Conservation (phyloP, 495 filamentous ascomycete genomes). For the Talaromyces thailandensis region DNA sequence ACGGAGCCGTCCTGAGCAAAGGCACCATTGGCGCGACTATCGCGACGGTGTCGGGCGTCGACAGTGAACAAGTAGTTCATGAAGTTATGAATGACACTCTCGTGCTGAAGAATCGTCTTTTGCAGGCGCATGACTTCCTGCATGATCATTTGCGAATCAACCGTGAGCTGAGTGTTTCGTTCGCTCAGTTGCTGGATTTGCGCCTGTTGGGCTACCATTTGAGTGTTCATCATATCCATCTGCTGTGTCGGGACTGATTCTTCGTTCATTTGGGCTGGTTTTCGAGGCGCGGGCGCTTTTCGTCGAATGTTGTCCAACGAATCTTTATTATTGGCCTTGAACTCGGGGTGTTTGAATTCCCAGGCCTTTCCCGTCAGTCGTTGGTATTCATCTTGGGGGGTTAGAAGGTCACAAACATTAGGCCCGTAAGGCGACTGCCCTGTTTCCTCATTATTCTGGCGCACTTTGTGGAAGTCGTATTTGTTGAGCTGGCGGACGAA, state of each 20-base stretch:
- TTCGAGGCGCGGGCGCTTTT: constrained; percentile 89
- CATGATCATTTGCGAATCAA: constrained; percentile 77
- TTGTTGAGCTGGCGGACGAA: constrained; percentile 99
- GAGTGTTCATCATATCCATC: constrained; percentile 80
- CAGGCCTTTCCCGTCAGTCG: constrained; percentile 53
- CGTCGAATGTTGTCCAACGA: constrained; percentile 93
- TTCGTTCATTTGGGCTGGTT: constrained; percentile 52
- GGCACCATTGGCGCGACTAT: constrained; percentile 42
- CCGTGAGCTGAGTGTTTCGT: constrained; percentile 73
- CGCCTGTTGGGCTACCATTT: constrained; percentile 83
- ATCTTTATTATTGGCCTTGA: constrained; percentile 91
- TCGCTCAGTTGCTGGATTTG: constrained; percentile 81
- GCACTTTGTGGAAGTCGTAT: constrained; percentile 98
- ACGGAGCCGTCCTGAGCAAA: constrained; percentile 35
- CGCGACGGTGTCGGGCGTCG: constrained; percentile 55
- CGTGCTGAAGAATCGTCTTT: constrained; percentile 80
- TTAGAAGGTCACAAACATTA: constrained; percentile 52
- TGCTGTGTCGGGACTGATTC: constrained; percentile 80
- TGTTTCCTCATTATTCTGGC: constrained; percentile 90
- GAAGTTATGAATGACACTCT: constrained; percentile 64
- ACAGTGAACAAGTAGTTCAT: constrained; percentile 61
- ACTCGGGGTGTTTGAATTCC: constrained; percentile 98
- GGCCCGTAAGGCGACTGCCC: constrained; percentile 85
- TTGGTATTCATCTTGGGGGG: neutral
- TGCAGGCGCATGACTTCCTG: constrained; percentile 83